A percentile compares a stretch with the other conserved stretches of the same genome.
These are phyloP conservation scores for Thermomyces lanuginosus DNA, from an alignment of 2,329 filamentous ascomycete genomes.

Conservation along the genomic window DNA sequence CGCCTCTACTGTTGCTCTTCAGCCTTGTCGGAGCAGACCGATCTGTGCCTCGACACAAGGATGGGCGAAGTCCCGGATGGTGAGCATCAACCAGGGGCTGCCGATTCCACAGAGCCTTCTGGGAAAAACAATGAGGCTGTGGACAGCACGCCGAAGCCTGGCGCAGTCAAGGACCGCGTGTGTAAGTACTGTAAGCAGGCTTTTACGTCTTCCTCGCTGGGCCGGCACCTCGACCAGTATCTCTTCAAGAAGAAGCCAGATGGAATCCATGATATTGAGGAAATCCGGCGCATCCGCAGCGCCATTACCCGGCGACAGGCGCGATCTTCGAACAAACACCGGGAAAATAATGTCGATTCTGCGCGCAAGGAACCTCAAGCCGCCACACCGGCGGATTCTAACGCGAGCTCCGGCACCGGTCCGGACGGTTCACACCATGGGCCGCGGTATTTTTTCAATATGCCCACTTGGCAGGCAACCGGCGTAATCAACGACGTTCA, in stretches of 20 bases:
- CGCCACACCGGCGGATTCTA: too few species aligned
- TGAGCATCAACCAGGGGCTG: too few species aligned
- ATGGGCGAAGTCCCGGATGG: too few species aligned
- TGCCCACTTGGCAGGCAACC: constrained; percentile 57
- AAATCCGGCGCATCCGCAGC: constrained; percentile 68
- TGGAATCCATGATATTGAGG: constrained; percentile 76
- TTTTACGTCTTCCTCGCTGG: constrained; percentile 86
- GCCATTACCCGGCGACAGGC: constrained; percentile 76
- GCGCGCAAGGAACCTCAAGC: constrained; percentile 15
- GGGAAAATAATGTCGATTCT: constrained; percentile 21
- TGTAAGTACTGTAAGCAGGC: constrained; percentile 79
- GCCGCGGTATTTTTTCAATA: constrained; percentile 38
- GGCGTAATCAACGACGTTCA: constrained; percentile 64
- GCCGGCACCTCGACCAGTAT: constrained; percentile 84
- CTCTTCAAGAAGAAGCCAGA: constrained; percentile 91
- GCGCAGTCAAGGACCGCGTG: constrained; percentile 63
- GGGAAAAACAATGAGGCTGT: too few species aligned
- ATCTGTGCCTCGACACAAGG: too few species aligned
- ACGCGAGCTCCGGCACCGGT: too few species aligned
- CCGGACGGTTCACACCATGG: too few species aligned
- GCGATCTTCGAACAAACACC: constrained; percentile 44
- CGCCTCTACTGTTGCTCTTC: too few species aligned
- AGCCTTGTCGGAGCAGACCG: too few species aligned
- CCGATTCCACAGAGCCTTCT: too few species aligned
- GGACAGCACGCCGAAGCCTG: too few species aligned